Evolutionary conservation across 495 filamentous ascomycete genomes (phyloP).

Genomic region (Aspergillus indologenus): DNA sequence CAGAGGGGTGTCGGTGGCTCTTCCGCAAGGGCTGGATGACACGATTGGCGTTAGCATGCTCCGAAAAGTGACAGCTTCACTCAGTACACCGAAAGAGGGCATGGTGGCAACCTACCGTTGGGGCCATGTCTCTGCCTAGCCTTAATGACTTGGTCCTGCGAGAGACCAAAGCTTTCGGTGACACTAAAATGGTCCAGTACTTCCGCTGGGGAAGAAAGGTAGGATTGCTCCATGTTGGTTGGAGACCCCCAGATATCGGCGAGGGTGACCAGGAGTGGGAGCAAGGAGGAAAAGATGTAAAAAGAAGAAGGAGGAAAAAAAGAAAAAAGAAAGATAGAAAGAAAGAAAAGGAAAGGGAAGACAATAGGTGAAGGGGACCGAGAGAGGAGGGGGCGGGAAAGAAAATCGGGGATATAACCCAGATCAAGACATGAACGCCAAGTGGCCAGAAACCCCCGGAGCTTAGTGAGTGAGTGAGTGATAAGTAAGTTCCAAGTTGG

Average conservation of each 20-base stretch:
- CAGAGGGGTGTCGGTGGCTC: slow-evolving; percentile 97
- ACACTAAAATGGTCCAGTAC: slow-evolving; percentile 71
- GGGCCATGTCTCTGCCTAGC: slow-evolving; percentile 68
- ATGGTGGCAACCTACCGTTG: slow-evolving; percentile 63
- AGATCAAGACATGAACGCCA: slow-evolving; percentile 29
- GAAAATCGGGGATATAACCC: slow-evolving; percentile 2
- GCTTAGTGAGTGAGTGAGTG: slow-evolving; percentile 7
- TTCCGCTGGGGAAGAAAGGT: slow-evolving; percentile 62
- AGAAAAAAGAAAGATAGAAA: slow-evolving; percentile 20
- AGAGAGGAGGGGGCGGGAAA: slow-evolving; percentile 7
- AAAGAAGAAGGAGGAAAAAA: slow-evolving; percentile 17
- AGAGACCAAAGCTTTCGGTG: slow-evolving; percentile 63
- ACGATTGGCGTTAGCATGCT: neutral
- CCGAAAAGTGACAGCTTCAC: slow-evolving; percentile 15
- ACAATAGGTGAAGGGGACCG: neutral
- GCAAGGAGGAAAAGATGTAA: slow-evolving; percentile 14
- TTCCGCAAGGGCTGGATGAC: slow-evolving; percentile 74
- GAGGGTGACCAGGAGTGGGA: slow-evolving; percentile 20
- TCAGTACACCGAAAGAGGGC: neutral
- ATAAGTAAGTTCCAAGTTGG: neutral
- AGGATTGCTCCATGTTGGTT: slow-evolving; percentile 73
- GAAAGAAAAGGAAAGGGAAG: slow-evolving; percentile 1
- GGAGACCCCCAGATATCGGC: slow-evolving; percentile 13
- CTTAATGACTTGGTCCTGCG: slow-evolving; percentile 61
- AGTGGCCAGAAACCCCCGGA: slow-evolving; percentile 23